Base-by-base conservation (phyloP, 2,329 filamentous ascomycete genomes). In the Fusarium scirpi region DNA sequence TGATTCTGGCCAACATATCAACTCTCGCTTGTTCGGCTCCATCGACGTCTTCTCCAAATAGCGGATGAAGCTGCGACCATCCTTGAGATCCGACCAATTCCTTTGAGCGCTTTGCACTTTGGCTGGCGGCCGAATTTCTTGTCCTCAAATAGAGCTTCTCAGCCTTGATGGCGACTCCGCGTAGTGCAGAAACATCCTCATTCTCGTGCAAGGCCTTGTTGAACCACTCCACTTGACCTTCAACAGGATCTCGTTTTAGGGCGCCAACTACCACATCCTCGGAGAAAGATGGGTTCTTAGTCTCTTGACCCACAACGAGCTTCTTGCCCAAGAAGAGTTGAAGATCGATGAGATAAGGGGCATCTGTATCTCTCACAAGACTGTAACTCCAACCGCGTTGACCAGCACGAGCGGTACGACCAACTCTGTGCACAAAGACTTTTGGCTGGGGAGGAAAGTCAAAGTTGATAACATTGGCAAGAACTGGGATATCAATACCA, bases 381-480 rank as follows among this genome's bases (percentile, higher is more conserved):
- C 93, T 98, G 82, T 97, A 99, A 82, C 92, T 92, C 96, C 96
- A 98, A 68, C 96, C 96, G 71, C 91, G 90, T 75, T 94, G 91
- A 16, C 95, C 96, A 46, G 97, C 97, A 87, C 96, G 90, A 43
- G 96, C 97, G 27, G 97, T 99, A 82, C 96, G 91, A 75, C 96
- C 96, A 48, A 99, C 96, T 78, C 96, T 91, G 81, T 99, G 96
- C 29, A 99, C 92, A 76, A 97, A 99, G 44, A 99, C 90, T 82
- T 99, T 99, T 22, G 96, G 94, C 76, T 98, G 96, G 3, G 95
- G 92, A 5, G 96, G 95, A 71, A 99, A 99, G 77, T 98, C 95
- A 81, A 97, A 99, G 84, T 99, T 98, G 84, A 99, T 95, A 63
- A 99, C 96, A 78, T 99, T 98, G 60, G 94, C 94, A 38, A 99